Evolutionary conservation across 352 stramenopile species (phyloP), one percentile per base, ranked within the genome.

Genomic region (Pythium diclinum): DNA sequence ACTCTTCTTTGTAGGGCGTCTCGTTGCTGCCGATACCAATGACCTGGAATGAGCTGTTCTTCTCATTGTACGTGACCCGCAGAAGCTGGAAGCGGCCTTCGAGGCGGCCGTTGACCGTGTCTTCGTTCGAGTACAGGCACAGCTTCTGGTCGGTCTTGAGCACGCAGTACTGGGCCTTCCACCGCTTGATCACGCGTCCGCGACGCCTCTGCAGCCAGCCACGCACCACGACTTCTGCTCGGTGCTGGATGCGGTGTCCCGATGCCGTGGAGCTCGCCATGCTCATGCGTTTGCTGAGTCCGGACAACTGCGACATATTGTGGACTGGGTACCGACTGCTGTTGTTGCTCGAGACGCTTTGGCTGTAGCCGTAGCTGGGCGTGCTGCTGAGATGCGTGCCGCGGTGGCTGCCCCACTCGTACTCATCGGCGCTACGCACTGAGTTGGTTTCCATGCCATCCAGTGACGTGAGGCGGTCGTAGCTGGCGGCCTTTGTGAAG

Each of bases 121-220:
- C 75, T 47, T 88, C 77, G 58, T 69, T 88, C 19, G 70, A 40
- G 51, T 86, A 88, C 1, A 88, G 57, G n/a, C 74, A 84, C 11
- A 88, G 65, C 5, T 67, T 73, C 46, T 84, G 74, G 61, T 88
- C 75, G 25, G 68, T 74, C 55, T 83, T 83, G 19, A 85, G 69
- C 21, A 88, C 58, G 42, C 77, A 85, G 65, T 78, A 88, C 63
- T 79, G 77, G 32, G 74, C 25, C 53, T 83, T 82, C 79, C 79
- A 88, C 17, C 79, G 77, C 67, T 81, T 84, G 38, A 88, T 53
- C n/a, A 88, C 68, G 14, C 76, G 61, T 0, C 79, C 77, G 36
- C 81, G 79, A 32, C 73, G 71, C 30, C 76, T 75, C 67, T 88
- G 75, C n/a, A 88, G 60, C 77, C 77, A 88, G 0, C 79, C 77